Evolutionary conservation across 345 rosid species (phyloP), one percentile per base, ranked within the genome.

Genomic region (Aethionema arabicum): DNA sequence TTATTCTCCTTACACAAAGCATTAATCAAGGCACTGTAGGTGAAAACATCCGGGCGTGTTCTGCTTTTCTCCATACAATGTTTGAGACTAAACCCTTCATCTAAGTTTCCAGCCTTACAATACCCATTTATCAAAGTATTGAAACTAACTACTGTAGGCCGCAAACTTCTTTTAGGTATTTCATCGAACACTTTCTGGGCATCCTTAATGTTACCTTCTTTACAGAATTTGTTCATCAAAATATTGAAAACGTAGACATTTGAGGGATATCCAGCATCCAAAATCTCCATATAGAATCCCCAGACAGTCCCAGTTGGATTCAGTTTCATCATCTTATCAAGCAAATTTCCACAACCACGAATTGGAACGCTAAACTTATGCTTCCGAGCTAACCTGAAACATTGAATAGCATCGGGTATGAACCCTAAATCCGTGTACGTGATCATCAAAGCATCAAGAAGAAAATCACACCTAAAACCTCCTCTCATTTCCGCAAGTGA

Each of bases 41-140:
- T 86, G 65, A 84, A 86, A 69, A 80, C 83, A 75, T 86, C 95
- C 0, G 90, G 83, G 6, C 11, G 47, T 16, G 80, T 56, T 57
- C 76, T 77, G 32, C 37, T 53, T 36, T 77, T 81, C 77, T 81
- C 90, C 98, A 91, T 84, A 54, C 35, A 69, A 49, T 27, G 31
- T 73, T 82, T 88, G 65, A 86, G 70, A 68, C 80, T 64, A 54
- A 86, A 83, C 46, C 82, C 84, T 69, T 84, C 86, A 16, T 72
- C 86, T 27, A 79, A 66, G 52, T 80, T 63, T 36, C 91, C 86
- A 0, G 61, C 66, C 33, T 83, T 91, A 64, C 96, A 88, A 50
- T 77, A 80, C 3, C 91, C 90, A 62, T 80, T 83, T 32, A 88
- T 88, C 88, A 91, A 80, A 59, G 88, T 91, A 72, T 91, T 91